Evolutionary conservation across 768 basidiomycete species (phyloP).

Genomic region (Asterophora parasitica): DNA sequence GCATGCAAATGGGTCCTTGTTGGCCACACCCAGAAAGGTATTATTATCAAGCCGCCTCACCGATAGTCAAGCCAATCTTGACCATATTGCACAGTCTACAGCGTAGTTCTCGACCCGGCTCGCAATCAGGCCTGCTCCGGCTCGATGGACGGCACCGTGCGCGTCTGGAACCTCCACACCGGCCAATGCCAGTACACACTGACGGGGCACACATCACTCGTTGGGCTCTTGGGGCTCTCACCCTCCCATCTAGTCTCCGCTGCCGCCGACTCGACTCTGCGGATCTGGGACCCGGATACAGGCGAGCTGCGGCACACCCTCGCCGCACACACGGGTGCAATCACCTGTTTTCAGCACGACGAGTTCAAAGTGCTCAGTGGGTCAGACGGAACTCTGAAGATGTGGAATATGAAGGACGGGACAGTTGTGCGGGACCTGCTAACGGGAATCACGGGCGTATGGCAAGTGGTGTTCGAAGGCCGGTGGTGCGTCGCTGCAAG

Average conservation of each 20-base stretch:
- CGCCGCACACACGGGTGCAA: conserved; percentile 92
- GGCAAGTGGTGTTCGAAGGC: conserved; percentile 96
- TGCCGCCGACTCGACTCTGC: conserved; percentile 91
- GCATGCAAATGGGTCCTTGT: conserved; percentile 73
- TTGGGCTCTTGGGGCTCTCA: conserved; percentile 88
- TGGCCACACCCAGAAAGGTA: conserved; percentile 92
- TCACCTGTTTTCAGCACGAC: conserved; percentile 98
- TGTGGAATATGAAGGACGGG: conserved; percentile 95
- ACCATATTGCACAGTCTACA: conserved; percentile 64
- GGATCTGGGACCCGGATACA: conserved; percentile 89
- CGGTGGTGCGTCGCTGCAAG: conserved; percentile 94
- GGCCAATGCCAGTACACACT: conserved; percentile 79
- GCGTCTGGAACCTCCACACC: conserved; percentile 85
- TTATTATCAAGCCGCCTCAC: too few relatives aligned
- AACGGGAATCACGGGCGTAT: conserved; percentile 90
- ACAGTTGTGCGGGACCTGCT: conserved; percentile 82
- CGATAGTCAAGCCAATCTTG: background rate
- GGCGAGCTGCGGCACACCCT: conserved; percentile 79
- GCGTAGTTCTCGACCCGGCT: conserved; percentile 82
- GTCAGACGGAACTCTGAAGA: conserved; percentile 93
- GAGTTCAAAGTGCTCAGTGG: conserved; percentile 96
- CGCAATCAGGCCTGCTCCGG: conserved; percentile 93
- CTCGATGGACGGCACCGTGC: conserved; percentile 97
- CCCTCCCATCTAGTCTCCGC: conserved; percentile 91
- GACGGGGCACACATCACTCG: conserved; percentile 90